A percentile compares a stretch with the other conserved stretches of the same genome.
These are phyloP conservation scores for Russula ochroleuca DNA, from an alignment of 768 basidiomycete genomes.

Conservation along the genomic window DNA sequence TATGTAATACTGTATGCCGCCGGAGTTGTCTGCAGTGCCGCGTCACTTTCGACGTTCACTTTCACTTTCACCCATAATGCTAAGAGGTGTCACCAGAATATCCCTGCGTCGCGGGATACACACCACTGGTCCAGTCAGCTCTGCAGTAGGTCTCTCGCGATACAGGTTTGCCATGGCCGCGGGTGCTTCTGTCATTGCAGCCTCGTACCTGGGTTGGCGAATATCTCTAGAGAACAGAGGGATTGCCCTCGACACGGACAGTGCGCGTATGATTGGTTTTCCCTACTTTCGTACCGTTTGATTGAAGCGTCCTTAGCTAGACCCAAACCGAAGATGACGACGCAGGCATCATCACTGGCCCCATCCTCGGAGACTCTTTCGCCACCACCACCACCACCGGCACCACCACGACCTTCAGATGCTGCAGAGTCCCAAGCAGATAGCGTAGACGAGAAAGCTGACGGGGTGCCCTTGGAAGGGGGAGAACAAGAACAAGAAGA, in stretches of 20 bases:
- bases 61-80: slow-evolving; percentile 15
- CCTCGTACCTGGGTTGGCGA: slow-evolving; percentile 36
- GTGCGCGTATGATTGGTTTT: not conserved
- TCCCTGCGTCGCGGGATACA: slow-evolving; percentile 22
- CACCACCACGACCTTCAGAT: not conserved
- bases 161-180: slow-evolving; percentile 29
- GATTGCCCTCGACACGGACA: slow-evolving; percentile 31
- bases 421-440: not conserved
- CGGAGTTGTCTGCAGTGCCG: not conserved
- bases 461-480: slow-evolving; percentile 30
- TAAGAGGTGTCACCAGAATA: slow-evolving; percentile 17
- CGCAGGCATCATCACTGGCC: slow-evolving; percentile 1
- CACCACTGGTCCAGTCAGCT: slow-evolving; percentile 12
- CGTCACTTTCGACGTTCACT: not conserved
- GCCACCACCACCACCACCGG: not conserved
- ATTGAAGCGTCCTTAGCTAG: slow-evolving; percentile 15
- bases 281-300: slow-evolving; percentile 4
- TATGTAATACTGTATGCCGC: not conserved
- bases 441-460: slow-evolving; percentile 19
- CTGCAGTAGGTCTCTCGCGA: slow-evolving; percentile 10
- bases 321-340: slow-evolving; percentile 9
- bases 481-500: slow-evolving; percentile 28
- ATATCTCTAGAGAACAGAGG: slow-evolving; percentile 26
- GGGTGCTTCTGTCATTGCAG: slow-evolving; percentile 34
- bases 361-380: slow-evolving; percentile 15